These are phyloP conservation scores for Albugo laibachii DNA, from an alignment of 352 stramenopile genomes.

Conservation along the genomic window DNA sequence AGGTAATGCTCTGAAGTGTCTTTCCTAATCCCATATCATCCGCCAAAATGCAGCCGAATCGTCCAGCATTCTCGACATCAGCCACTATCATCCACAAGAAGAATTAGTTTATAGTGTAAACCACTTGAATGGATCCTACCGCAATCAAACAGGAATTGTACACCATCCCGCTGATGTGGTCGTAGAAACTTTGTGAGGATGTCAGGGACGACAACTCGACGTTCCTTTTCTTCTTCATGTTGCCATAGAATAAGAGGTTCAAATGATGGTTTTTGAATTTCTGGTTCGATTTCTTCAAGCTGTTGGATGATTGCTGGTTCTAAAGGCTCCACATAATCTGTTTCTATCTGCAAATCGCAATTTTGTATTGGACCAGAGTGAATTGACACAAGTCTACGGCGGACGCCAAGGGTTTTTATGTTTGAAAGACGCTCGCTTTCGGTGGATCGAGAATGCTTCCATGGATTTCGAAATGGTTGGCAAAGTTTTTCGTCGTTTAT, in stretches of 20 bases:
- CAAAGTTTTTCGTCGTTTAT: slow-evolving; percentile 24
- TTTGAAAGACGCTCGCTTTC: slow-evolving; percentile 62
- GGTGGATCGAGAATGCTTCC: slow-evolving; percentile 24
- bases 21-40: slow-evolving; percentile 81
- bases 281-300: slow-evolving; percentile 29
- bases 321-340: neutral
- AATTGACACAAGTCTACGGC: slow-evolving; percentile 33
- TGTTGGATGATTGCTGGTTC: neutral
- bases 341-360: neutral
- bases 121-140: slow-evolving; percentile 16
- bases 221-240: slow-evolving; percentile 31
- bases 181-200: slow-evolving; percentile 90
- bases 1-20: slow-evolving; percentile 72
- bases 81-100: slow-evolving; percentile 13
- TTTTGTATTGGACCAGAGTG: slow-evolving; percentile 6
- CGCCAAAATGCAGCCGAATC: slow-evolving; percentile 70
- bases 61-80: slow-evolving; percentile 44
- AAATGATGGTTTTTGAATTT: slow-evolving; percentile 12
- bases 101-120: neutral
- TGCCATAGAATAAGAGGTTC: slow-evolving; percentile 68
- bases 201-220: slow-evolving; percentile 64
- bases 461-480: slow-evolving; percentile 63
- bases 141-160: slow-evolving; percentile 96
- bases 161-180: slow-evolving; percentile 90
- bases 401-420: slow-evolving; percentile 71